Conservation (phyloP, 164 flowering plant species). For the Kalanchoe fedtschenkoi region DNA sequence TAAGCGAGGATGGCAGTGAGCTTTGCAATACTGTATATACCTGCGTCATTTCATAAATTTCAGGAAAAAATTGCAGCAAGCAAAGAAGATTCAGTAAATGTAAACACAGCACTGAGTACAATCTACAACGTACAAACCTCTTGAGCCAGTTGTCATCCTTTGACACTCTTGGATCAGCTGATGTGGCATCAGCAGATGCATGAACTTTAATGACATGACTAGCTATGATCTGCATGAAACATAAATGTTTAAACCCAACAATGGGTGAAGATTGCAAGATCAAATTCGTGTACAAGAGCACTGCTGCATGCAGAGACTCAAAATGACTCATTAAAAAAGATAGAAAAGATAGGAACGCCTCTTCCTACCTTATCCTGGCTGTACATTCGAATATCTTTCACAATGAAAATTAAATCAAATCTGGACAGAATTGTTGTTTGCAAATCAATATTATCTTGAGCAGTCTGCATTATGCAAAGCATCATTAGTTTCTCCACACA, state of each 20-base stretch:
- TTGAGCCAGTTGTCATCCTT: constrained; percentile 95
- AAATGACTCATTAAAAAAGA: not conserved
- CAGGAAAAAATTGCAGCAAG: not conserved
- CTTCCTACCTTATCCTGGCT: constrained; percentile 80
- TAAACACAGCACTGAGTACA: not conserved
- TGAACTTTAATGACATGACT: constrained; percentile 88
- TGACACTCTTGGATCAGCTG: constrained; percentile 33
- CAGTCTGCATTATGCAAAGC: constrained; percentile 49
- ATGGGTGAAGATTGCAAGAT: no score
- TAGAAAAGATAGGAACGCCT: not conserved
- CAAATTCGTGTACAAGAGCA: not conserved
- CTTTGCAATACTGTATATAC: constrained; percentile 81
- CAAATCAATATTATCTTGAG: constrained; percentile 95
- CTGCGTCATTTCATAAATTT: constrained; percentile 25
- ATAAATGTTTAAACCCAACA: no score
- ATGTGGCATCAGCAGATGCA: constrained; percentile 57
- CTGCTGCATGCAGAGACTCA: no score
- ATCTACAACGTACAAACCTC: no score
- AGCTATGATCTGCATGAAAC: constrained; percentile 54
- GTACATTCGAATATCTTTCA: constrained; percentile 84
- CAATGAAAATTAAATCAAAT: constrained; percentile 94
- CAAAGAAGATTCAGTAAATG: not conserved
- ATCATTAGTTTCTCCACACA: constrained; percentile 10
- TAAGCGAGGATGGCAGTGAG: constrained; percentile 72
- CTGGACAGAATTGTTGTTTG: constrained; percentile 98